phyloP scores from a whole-genome alignment of 257 asterid genomes.

The Solanum raphanifolium region DNA sequence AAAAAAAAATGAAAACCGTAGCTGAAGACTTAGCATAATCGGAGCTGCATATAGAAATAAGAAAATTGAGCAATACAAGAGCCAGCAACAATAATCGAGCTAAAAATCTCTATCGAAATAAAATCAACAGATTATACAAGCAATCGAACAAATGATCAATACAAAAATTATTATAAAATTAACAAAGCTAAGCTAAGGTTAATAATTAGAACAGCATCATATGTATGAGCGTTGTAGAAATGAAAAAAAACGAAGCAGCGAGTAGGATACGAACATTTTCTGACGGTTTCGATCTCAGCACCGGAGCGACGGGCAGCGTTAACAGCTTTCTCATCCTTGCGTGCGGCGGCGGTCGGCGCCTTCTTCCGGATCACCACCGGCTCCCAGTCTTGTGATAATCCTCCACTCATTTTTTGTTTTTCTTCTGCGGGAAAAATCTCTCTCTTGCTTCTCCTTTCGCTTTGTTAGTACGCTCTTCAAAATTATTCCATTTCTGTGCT shows the following conservation, averaged over 20 bases:
- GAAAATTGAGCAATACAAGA: not conserved
- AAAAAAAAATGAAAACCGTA: not conserved
- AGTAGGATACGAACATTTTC: slow-evolving; percentile 33
- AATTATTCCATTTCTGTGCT: not conserved
- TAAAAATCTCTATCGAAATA: not conserved
- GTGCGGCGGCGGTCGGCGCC: slow-evolving; percentile 88
- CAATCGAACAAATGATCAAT: not conserved
- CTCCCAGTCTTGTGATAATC: slow-evolving; percentile 85
- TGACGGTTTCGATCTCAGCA: slow-evolving; percentile 85
- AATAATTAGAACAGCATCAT: not conserved
- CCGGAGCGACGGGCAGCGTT: slow-evolving; percentile 97
- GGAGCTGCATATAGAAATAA: not conserved
- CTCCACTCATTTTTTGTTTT: slow-evolving; percentile 19
- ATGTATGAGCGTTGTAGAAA: not conserved
- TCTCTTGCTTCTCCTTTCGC: not conserved
- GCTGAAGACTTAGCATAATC: not conserved
- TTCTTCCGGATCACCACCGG: slow-evolving; percentile 85
- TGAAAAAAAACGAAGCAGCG: not conserved
- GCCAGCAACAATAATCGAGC: not conserved
- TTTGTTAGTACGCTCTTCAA: not conserved
- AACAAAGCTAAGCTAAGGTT: not conserved
- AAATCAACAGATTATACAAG: not conserved
- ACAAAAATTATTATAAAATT: not conserved
- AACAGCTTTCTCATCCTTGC: slow-evolving; percentile 91
- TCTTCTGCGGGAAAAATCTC: not conserved